Evolutionary conservation across 140 eudicot genomes (phyloP), one percentile per base, ranked within the genome.

Genomic region (Senecio squalidus): DNA sequence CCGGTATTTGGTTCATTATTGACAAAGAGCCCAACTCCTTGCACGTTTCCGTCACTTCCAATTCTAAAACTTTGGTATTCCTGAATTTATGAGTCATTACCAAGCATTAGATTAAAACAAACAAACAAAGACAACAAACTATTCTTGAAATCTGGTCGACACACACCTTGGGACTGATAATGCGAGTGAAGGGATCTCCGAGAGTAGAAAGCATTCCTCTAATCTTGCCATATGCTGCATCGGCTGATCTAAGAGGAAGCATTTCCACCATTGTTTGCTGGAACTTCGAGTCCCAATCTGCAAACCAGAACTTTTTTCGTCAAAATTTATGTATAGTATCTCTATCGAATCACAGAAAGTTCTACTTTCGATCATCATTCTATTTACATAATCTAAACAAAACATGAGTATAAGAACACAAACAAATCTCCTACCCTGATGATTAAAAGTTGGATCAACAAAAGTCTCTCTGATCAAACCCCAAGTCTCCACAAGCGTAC

Each of bases 261-360:
- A 92, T 92, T 66, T 92, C 98, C 67, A 92, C 98, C 98, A 92
- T 92, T 64, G 98, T 92, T 59, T 92, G 96, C 31, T 92, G 98
- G 70, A 92, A 71, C 74, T 92, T 88, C 30, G 70, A 57, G 63
- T 92, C 98, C 98, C 96, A 92, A 48, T 92, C 98, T 92, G 74
- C 53, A 61, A 41, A 75, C 49, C 24, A 14, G 15, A 10, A 5
- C 9, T 13, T 55, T 27, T 9, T 43, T 52, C 60, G 15, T 30
- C 23, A 34, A 40, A 60, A 22, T 23, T 52, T 14, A 3, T 22
- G 8, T 7, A 14, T 43, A 13, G 2, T n/a, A 13, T 43, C 23
- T 43, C 23, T 43, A n/a, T 52, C 4, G 2, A n/a, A 26, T 25
- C 58, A 26, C 18, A 10, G 3, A 27, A 9, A 14, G 34, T 39